These are phyloP conservation scores for Aspergillus tamarii DNA, from an alignment of 2,329 filamentous ascomycete species.

Conservation along the genomic window DNA sequence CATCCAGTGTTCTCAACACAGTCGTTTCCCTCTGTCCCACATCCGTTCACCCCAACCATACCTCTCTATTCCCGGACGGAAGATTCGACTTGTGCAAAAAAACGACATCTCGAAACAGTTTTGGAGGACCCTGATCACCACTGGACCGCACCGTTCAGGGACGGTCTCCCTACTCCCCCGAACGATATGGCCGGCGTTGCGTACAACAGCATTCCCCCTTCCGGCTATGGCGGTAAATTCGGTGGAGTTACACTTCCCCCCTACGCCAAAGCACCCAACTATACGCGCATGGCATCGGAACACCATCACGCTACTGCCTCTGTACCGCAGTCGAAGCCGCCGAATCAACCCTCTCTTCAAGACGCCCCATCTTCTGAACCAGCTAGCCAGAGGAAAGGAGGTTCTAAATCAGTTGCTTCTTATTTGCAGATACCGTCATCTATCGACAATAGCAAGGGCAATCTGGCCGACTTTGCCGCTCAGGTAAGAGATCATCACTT, in stretches of 20 bases:
- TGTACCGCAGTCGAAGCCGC: conserved; percentile 27
- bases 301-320: conserved; percentile 26
- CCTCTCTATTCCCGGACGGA: conserved; percentile 25
- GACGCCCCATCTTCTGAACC: conserved; percentile 25
- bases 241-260: conserved; percentile 30
- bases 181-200: conserved; percentile 47
- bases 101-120: conserved; percentile 18
- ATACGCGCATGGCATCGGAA: conserved; percentile 27
- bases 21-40: conserved; percentile 30
- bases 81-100: conserved; percentile 17
- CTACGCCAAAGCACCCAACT: conserved; percentile 24
- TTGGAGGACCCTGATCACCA: conserved; percentile 23
- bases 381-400: conserved; percentile 30
- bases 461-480: conserved; percentile 79
- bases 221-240: conserved; percentile 36
- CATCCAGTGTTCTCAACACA: conserved; percentile 31
- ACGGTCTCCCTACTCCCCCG: conserved; percentile 47
- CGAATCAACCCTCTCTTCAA: conserved; percentile 28
- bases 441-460: conserved; percentile 75
- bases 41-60: conserved; percentile 31
- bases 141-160: conserved; percentile 43
- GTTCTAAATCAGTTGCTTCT: conserved; percentile 46
- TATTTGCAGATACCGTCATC: conserved; percentile 72
- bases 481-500: conserved; percentile 57
- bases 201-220: conserved; percentile 36